Percentiles rank a stretch among this genome's conserved stretches.
These are phyloP conservation scores for Paraphoma chrysanthemicola DNA, from an alignment of 2,329 filamentous ascomycete genomes.

Conservation along the genomic window DNA sequence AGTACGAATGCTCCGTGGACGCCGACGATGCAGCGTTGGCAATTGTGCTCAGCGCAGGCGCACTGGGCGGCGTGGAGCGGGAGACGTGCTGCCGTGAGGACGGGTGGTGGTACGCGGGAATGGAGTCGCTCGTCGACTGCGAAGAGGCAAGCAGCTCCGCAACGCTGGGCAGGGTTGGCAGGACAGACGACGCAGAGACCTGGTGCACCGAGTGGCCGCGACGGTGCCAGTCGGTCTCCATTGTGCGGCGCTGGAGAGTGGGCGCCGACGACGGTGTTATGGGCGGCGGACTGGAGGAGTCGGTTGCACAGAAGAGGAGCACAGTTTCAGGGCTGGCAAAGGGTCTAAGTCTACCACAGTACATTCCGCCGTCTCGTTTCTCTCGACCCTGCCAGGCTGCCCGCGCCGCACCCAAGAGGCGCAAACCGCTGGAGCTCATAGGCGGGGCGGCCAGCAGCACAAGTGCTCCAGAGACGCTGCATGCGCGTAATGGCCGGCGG, in stretches of 20 bases:
- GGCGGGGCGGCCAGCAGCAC: background rate
- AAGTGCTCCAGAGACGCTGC: constrained; percentile 2
- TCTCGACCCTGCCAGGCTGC: background rate
- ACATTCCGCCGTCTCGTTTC: background rate
- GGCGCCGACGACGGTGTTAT: background rate
- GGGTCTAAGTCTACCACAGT: background rate
- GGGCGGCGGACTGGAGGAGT: background rate
- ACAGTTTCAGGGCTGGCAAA: constrained; percentile 4
- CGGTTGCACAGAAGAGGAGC: constrained; percentile 5
- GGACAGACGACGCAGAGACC: constrained; percentile 10
- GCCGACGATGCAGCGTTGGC: constrained; percentile 4
- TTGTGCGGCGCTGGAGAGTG: constrained; percentile 1
- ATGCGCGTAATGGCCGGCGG: constrained; percentile 3
- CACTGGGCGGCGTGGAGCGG: constrained; percentile 8
- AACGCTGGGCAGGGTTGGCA: constrained; percentile 29
- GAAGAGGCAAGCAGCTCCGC: constrained; percentile 30
- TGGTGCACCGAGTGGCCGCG: constrained; percentile 14
- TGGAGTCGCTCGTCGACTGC: constrained; percentile 13
- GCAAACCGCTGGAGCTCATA: constrained; percentile 4
- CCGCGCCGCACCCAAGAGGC: background rate
- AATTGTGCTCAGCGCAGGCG: constrained; percentile 1
- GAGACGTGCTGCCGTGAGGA: constrained; percentile 5
- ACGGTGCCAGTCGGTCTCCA: constrained; percentile 22
- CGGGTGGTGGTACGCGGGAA: constrained; percentile 18
- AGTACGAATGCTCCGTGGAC: constrained; percentile 8